Conservation (phyloP, 345 rosid species). For the Hibiscus trionum region DNA sequence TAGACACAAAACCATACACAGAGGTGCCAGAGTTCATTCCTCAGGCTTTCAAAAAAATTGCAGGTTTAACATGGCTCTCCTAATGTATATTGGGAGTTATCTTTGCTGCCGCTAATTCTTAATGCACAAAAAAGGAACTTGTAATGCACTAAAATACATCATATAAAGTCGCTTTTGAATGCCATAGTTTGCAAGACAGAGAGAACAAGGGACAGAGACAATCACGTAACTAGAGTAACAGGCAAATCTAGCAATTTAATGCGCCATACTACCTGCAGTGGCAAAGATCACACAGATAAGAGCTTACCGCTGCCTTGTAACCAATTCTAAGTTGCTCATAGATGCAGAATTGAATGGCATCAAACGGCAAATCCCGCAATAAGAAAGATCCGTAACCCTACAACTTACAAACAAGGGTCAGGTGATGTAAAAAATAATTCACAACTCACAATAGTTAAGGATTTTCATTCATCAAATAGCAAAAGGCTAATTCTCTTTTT, state of each 20-base stretch:
- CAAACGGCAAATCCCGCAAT: slow-evolving; percentile 90
- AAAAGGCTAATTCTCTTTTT: not conserved
- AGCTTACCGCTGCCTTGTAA: slow-evolving; percentile 68
- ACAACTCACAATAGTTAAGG: slow-evolving; percentile 1
- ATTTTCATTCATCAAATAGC: not conserved
- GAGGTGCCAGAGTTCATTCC: not conserved
- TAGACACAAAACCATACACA: not conserved
- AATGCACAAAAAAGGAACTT: slow-evolving; percentile 5
- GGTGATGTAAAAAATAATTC: not conserved
- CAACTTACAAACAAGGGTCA: slow-evolving; percentile 8
- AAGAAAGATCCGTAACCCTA: slow-evolving; percentile 91
- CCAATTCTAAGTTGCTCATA: slow-evolving; percentile 92
- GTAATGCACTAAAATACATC: not conserved
- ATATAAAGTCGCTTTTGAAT: not conserved
- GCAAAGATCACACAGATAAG: not conserved
- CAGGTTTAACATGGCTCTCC: not conserved
- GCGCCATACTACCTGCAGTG: not conserved
- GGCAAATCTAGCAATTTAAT: not conserved
- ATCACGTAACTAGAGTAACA: not conserved
- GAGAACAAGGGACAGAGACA: not conserved
- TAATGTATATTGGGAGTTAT: not conserved
- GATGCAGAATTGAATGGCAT: slow-evolving; percentile 92
- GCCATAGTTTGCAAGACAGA: not conserved
- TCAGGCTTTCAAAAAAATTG: not conserved
- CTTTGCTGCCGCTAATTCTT: not conserved